Conservation (phyloP, 306 rosid genomes). For the Citrullus amarus region DNA sequence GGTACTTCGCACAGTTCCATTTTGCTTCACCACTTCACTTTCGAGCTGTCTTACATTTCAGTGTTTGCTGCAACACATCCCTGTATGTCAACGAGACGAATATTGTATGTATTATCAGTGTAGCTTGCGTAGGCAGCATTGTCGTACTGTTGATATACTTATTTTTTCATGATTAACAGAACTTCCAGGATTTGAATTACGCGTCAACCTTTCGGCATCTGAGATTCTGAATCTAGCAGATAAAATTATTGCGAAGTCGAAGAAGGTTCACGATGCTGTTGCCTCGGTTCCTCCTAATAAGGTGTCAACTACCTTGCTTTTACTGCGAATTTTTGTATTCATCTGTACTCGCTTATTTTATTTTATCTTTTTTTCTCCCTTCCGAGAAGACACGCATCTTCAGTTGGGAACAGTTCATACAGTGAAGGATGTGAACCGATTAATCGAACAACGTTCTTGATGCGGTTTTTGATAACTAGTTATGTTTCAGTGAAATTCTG, state of each 20-base stretch:
- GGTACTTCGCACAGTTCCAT: slow-evolving; percentile 26
- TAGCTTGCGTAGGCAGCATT: not conserved
- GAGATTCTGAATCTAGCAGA: slow-evolving; percentile 73
- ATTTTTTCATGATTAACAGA: slow-evolving; percentile 24
- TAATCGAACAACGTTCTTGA: not conserved
- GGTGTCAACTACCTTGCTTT: slow-evolving; percentile 25
- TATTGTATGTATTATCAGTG: not conserved
- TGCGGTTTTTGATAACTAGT: not conserved
- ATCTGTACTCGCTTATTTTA: not conserved
- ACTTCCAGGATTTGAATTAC: slow-evolving; percentile 58
- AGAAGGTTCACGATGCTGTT: slow-evolving; percentile 59
- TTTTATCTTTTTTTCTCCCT: not conserved
- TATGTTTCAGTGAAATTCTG: not conserved
- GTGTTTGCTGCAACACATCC: not conserved
- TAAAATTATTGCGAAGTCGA: slow-evolving; percentile 58
- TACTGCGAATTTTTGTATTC: not conserved
- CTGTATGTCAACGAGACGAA: not conserved
- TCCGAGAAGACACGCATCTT: not conserved
- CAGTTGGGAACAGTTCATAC: not conserved
- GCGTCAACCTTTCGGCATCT: slow-evolving; percentile 49
- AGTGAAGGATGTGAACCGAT: not conserved
- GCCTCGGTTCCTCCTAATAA: slow-evolving; percentile 74
- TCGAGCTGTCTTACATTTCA: not conserved
- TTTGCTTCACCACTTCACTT: not conserved
- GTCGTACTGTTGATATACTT: not conserved